Percentiles rank a stretch among this genome's conserved stretches.
Conservation (phyloP, 805 yeast genomes). For the Yamadazyma philogaea region DNA sequence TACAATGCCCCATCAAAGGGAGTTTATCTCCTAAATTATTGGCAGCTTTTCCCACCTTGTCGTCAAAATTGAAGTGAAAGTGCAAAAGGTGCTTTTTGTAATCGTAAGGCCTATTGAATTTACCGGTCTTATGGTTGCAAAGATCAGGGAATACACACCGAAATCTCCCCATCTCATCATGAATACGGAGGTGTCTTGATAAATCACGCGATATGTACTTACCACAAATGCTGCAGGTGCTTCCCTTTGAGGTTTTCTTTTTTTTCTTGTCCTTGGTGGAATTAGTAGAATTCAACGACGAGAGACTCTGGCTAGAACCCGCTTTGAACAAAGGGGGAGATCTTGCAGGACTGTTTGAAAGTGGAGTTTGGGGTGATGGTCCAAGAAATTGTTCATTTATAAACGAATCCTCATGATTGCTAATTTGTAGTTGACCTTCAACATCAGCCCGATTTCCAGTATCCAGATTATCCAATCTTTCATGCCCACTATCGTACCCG, state of each 20-base stretch:
- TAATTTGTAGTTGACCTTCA: background rate
- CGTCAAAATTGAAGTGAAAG: constrained; percentile 41
- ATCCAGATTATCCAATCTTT: background rate
- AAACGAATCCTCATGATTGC: background rate
- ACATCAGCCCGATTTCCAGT: background rate
- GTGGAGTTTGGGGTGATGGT: constrained; percentile 6
- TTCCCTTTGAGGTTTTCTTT: constrained; percentile 34
- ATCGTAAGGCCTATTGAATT: constrained; percentile 45
- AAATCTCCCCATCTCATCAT: constrained; percentile 42
- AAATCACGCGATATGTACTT: constrained; percentile 41
- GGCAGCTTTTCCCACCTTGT: constrained; percentile 38
- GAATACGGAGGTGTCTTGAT: constrained; percentile 42
- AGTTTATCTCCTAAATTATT: constrained; percentile 41
- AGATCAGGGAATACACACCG: constrained; percentile 40
- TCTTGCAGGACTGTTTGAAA: constrained; percentile 6
- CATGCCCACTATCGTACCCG: constrained; percentile 3
- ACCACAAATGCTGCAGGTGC: constrained; percentile 38
- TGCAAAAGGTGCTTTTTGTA: constrained; percentile 44
- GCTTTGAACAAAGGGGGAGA: constrained; percentile 8
- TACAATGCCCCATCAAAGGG: constrained; percentile 35
- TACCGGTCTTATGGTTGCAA: constrained; percentile 42
- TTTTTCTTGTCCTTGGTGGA: constrained; percentile 13
- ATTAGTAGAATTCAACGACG: constrained; percentile 14
- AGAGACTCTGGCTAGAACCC: constrained; percentile 14
- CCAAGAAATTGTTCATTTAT: background rate